Evolutionary conservation across 257 asterid species (phyloP), one percentile per base, ranked within the genome.

Genomic region (Paulownia fortunei): DNA sequence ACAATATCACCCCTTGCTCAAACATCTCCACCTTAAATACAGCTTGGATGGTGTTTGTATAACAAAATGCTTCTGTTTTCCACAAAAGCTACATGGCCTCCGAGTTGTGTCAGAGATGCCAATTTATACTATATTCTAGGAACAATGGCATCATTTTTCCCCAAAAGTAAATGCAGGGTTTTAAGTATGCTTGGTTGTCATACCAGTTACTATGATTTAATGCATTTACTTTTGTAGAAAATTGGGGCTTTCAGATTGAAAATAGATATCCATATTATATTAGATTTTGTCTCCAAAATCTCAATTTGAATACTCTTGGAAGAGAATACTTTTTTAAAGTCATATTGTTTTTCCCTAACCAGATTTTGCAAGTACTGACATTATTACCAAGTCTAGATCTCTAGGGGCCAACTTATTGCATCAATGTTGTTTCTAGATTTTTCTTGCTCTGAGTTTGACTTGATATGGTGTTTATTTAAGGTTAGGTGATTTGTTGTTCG

Each of bases 381-480:
- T 62, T 19, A 49, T 30, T 61, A 34, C 42, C 12, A 10, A 54
- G 6, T 23, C 66, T 18, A 37, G 10, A 55, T 32, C 7, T 13
- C 39, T 60, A 16, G 66, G 32, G 47, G 69, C 46, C 36, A 59
- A 23, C 49, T 26, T 74, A 54, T 36, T 7, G 58, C 42, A 16
- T 37, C 13, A 26, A 16, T 41, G 8, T 9, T 56, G 54, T 30
- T 69, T 69, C 76, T 68, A 68, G 49, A 56, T 26, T 77, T 8
- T 51, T 3, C 26, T 3, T 36, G 73, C n/a, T 42, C 32, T 0
- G 27, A 36, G 69, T 32, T 37, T 63, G 68, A 69, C 55, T 46
- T 61, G 19, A 47, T 58, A 59, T 39, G 75, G 26, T 51, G 68
- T 44, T 63, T 51, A 51, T 71, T 65, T 72, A 19, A 49, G 13